These are phyloP conservation scores for Phaffia tasmanica DNA, from an alignment of 768 basidiomycete genomes.

Conservation along the genomic window DNA sequence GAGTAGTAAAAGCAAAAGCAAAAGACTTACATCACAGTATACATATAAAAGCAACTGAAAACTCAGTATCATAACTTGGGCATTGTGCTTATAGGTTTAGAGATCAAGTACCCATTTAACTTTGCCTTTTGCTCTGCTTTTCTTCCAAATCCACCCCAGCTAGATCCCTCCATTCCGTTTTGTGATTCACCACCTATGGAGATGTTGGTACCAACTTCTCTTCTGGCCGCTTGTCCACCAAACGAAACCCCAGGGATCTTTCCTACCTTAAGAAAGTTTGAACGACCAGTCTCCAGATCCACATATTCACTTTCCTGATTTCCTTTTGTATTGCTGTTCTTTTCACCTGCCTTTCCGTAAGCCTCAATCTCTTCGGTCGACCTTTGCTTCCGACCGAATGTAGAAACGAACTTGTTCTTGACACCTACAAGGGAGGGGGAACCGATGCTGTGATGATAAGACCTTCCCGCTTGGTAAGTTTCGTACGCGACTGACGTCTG, in stretches of 20 bases:
- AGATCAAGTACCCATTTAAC: conserved; percentile 24
- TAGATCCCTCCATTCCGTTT: neutral
- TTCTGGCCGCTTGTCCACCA: conserved; percentile 5
- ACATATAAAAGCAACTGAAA: no score
- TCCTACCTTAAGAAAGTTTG: neutral
- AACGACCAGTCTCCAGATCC: no score
- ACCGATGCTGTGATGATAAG: neutral
- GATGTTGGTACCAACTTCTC: no score
- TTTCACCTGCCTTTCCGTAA: neutral
- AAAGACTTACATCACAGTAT: no score
- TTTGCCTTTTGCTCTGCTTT: conserved; percentile 20
- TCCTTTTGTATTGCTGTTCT: neutral
- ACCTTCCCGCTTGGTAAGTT: conserved; percentile 7
- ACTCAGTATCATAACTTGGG: conserved; percentile 1
- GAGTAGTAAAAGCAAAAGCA: no score
- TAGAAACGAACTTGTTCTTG: neutral
- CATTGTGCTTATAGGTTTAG: conserved; percentile 13
- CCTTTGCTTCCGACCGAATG: neutral
- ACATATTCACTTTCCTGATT: neutral
- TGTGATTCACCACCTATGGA: neutral
- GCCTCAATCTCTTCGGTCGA: neutral
- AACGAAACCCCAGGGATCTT: conserved; percentile 19
- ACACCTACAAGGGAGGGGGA: neutral
- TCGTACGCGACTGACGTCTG: conserved; percentile 8
- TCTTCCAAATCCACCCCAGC: conserved; percentile 18